These are phyloP conservation scores for Hysterium pulicare DNA, from an alignment of 2,329 filamentous ascomycete genomes.

Conservation along the genomic window DNA sequence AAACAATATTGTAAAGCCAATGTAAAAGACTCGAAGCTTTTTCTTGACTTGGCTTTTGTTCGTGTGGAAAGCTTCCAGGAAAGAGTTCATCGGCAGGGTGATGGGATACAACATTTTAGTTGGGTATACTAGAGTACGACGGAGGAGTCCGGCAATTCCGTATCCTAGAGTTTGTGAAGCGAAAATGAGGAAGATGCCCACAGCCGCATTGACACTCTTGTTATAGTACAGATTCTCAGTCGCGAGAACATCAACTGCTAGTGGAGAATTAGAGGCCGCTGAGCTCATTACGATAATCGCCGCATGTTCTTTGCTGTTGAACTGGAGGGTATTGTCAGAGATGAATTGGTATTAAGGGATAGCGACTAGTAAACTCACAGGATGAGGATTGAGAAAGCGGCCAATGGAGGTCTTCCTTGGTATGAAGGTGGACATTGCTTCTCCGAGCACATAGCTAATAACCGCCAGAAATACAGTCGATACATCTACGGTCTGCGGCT, in stretches of 20 bases:
- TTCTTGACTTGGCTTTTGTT: conserved; percentile 8
- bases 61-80: conserved; percentile 9
- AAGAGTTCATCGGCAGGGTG: conserved; percentile 8
- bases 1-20: conserved; percentile 17
- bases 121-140: conserved; percentile 9
- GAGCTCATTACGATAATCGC: conserved; percentile 15
- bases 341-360: no score
- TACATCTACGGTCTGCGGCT: conserved; percentile 46
- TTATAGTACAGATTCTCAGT: conserved; percentile 11
- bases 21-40: conserved; percentile 25
- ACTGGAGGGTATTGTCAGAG: no score
- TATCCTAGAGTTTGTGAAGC: conserved; percentile 12
- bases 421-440: conserved; percentile 36
- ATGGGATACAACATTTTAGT: conserved; percentile 11
- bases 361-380: conserved; percentile 7
- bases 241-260: conserved; percentile 9
- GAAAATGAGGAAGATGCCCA: conserved; percentile 7
- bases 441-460: conserved; percentile 43
- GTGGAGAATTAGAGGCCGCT: conserved; percentile 6
- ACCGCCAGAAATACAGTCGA: conserved; percentile 46
- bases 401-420: conserved; percentile 34
- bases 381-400: conserved; percentile 38
- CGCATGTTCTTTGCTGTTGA: conserved; percentile 37
- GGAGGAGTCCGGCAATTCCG: conserved; percentile 10
- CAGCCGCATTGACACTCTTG: neutral